These are phyloP conservation scores for Aspergillus carlsbadensis DNA, from an alignment of 495 filamentous ascomycete species.

Conservation along the genomic window DNA sequence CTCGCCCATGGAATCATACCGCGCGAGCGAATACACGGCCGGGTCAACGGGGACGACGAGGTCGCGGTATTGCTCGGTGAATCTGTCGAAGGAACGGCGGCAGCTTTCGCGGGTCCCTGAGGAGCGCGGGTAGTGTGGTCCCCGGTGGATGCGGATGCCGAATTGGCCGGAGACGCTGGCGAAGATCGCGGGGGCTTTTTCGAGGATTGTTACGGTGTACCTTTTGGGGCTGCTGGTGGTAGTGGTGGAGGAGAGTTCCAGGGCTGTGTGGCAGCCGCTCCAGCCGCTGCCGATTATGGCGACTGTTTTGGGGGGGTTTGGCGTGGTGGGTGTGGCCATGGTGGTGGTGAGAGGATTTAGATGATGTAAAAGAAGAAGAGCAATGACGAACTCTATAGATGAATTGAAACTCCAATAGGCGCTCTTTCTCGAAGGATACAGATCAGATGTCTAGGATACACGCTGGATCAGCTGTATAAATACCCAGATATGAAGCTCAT, in stretches of 20 bases:
- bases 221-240: too few relatives aligned
- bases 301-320: background rate
- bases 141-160: constrained; percentile 10
- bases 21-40: background rate
- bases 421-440: too few relatives aligned
- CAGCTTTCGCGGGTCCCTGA: constrained; percentile 6
- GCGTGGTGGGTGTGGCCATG: too few relatives aligned
- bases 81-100: background rate
- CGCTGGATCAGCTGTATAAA: too few relatives aligned
- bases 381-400: too few relatives aligned
- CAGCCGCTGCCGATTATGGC: constrained; percentile 4
- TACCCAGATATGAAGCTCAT: too few relatives aligned
- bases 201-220: background rate
- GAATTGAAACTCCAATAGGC: too few relatives aligned
- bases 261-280: constrained; percentile 10
- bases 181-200: constrained; percentile 5
- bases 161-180: constrained; percentile 8
- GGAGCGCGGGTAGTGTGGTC: constrained; percentile 9
- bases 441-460: too few relatives aligned
- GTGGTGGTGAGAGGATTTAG: too few relatives aligned
- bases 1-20: background rate
- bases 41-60: background rate
- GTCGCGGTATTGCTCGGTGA: constrained; percentile 1
- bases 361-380: too few relatives aligned
- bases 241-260: constrained; percentile 1